Base-by-base conservation (phyloP, 805 yeast genomes). In the Wickerhamiella kurtzmanii region DNA sequence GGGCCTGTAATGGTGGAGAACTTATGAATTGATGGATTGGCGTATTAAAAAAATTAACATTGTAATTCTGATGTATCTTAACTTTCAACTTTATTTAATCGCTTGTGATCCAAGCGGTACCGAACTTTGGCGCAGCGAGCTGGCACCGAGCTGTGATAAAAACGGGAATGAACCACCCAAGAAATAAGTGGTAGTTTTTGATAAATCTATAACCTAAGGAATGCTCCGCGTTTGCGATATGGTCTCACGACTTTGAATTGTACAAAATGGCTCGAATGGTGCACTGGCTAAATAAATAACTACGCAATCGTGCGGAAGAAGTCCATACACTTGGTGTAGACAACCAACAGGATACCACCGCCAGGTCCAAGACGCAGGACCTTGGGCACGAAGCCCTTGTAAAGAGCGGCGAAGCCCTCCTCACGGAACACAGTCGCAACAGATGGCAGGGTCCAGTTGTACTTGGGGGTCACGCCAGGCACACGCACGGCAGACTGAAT, bases 341-440 rank as follows among this genome's bases (percentile, higher is more conserved):
- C 98, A 43, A 92, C 97, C 64, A 92, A 74, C 60, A 92, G 71
- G 56, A 92, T 87, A 72, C 99, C 99, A 65, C 99, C 99, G 61
- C 99, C 99, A 51, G 99, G 98, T 43, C 97, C 98, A 56, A 92
- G 74, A 75, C 99, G 80, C 62, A 92, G 73, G 11, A 92, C 96
- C 73, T 92, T 92, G 56, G 99, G 99, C 53, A 88, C 63, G 76
- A 92, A 89, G 37, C 98, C 98, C 70, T 88, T 89, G 68, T 88
- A 89, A 49, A 92, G 74, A 5, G 97, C 96, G 43, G 68, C 71
- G 58, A 86, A 76, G 25, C 99, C 98, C 73, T 92, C 99, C 67
- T 89, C 97, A 63, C 71, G 77, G 58, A 79, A 77, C 20, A 92
- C 84, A 17, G 79, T 72, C 39, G 72, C 62, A 49, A 92, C 68